These are phyloP conservation scores for Fraxinus pennsylvanica DNA, from an alignment of 257 asterid species.

Conservation along the genomic window DNA sequence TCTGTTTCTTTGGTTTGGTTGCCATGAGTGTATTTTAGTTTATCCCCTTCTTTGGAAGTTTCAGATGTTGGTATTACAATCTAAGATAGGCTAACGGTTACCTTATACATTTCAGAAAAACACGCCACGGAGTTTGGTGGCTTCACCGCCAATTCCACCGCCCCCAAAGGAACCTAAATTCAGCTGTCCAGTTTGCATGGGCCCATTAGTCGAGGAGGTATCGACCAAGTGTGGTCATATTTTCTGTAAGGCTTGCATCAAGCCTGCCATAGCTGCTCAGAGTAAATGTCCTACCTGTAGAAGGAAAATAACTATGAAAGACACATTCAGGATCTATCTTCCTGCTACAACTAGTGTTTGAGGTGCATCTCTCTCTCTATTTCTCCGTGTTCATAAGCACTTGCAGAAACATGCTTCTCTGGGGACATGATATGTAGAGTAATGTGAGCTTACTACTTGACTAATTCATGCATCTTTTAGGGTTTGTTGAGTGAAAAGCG, in stretches of 20 bases:
- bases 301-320: conserved; percentile 59
- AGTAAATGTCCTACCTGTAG: conserved; percentile 91
- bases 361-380: conserved; percentile 35
- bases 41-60: neutral
- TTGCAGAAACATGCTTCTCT: neutral
- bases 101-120: conserved; percentile 35
- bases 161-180: conserved; percentile 66
- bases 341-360: conserved; percentile 57
- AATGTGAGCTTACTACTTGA: neutral
- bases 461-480: neutral
- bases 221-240: conserved; percentile 94
- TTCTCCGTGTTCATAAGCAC: neutral
- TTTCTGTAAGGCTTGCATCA: conserved; percentile 88
- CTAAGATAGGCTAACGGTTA: conserved; percentile 1
- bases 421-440: neutral
- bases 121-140: conserved; percentile 23
- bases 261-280: conserved; percentile 75
- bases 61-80: neutral
- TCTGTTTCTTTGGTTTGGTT: neutral
- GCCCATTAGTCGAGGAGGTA: conserved; percentile 72
- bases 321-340: conserved; percentile 75
- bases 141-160: conserved; percentile 39
- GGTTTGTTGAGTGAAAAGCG: neutral
- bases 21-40: neutral
- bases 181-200: conserved; percentile 91